phyloP scores from a whole-genome alignment of 2,329 filamentous ascomycete genomes.

The Penicillium sp. region DNA sequence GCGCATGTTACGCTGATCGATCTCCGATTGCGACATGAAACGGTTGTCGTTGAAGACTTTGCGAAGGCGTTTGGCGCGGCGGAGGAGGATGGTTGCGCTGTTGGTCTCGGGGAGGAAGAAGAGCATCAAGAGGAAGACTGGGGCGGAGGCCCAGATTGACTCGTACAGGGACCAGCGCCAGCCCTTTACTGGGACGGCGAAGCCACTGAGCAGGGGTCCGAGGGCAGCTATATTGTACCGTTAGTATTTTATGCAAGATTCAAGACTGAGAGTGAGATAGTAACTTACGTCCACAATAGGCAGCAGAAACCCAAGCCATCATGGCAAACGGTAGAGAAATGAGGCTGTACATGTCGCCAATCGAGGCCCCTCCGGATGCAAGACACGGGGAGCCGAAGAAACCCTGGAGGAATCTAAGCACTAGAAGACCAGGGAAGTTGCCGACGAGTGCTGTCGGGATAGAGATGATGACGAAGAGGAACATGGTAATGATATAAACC shows the following conservation, averaged over 20 bases:
- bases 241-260: slow-evolving; percentile 9
- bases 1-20: slow-evolving; percentile 54
- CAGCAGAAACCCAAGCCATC: slow-evolving; percentile 60
- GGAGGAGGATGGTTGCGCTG: slow-evolving; percentile 63
- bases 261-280: not conserved
- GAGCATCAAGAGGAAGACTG: slow-evolving; percentile 64
- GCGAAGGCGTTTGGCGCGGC: slow-evolving; percentile 64
- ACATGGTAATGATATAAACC: slow-evolving; percentile 70
- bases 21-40: slow-evolving; percentile 67
- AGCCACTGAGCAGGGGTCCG: slow-evolving; percentile 66
- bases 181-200: slow-evolving; percentile 54
- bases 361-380: slow-evolving; percentile 58
- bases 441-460: slow-evolving; percentile 66
- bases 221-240: slow-evolving; percentile 50
- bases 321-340: slow-evolving; percentile 64
- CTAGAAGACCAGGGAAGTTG: slow-evolving; percentile 67
- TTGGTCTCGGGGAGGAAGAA: slow-evolving; percentile 68
- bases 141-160: slow-evolving; percentile 64
- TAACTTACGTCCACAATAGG: slow-evolving; percentile 46
- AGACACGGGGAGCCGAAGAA: slow-evolving; percentile 70
- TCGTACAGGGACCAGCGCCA: slow-evolving; percentile 67
- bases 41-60: slow-evolving; percentile 60
- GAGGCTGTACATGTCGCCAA: slow-evolving; percentile 56
- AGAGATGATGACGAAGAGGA: slow-evolving; percentile 69
- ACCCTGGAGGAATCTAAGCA: slow-evolving; percentile 67